Conservation (phyloP, 495 filamentous ascomycete species). For the Aspergillus sparsus region DNA sequence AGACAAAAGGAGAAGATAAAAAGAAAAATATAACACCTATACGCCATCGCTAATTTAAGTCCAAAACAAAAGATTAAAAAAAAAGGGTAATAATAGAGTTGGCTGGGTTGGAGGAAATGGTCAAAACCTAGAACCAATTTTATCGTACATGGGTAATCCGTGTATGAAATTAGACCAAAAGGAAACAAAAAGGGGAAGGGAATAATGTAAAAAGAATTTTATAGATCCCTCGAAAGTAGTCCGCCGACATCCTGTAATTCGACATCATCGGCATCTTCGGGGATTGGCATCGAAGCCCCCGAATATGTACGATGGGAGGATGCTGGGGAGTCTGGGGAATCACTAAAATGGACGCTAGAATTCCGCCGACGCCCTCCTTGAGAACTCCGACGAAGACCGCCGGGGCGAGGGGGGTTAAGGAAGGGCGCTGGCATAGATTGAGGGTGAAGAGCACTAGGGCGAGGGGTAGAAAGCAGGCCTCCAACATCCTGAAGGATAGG, state of each 20-base stretch:
- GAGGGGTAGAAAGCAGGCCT: slow-evolving; percentile 44
- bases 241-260: slow-evolving; percentile 59
- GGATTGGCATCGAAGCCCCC: slow-evolving; percentile 25
- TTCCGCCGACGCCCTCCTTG: slow-evolving; percentile 14
- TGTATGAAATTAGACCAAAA: no score
- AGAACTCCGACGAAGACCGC: slow-evolving; percentile 17
- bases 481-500: slow-evolving; percentile 62
- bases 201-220: no score
- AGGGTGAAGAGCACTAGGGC: slow-evolving; percentile 28
- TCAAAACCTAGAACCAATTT: no score
- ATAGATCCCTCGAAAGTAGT: slow-evolving; percentile 36
- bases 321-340: slow-evolving; percentile 20
- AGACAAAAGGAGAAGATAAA: background rate
- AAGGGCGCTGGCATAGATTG: slow-evolving; percentile 27
- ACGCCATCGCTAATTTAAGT: background rate
- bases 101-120: no score
- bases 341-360: slow-evolving; percentile 30
- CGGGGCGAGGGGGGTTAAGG: slow-evolving; percentile 15
- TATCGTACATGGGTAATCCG: no score
- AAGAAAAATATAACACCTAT: background rate
- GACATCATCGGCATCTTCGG: slow-evolving; percentile 27
- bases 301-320: slow-evolving; percentile 30
- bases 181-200: no score
- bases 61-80: no score
- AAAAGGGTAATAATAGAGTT: no score